These are phyloP conservation scores for Phytophthora syringae DNA, from an alignment of 352 stramenopile species.

Conservation along the genomic window DNA sequence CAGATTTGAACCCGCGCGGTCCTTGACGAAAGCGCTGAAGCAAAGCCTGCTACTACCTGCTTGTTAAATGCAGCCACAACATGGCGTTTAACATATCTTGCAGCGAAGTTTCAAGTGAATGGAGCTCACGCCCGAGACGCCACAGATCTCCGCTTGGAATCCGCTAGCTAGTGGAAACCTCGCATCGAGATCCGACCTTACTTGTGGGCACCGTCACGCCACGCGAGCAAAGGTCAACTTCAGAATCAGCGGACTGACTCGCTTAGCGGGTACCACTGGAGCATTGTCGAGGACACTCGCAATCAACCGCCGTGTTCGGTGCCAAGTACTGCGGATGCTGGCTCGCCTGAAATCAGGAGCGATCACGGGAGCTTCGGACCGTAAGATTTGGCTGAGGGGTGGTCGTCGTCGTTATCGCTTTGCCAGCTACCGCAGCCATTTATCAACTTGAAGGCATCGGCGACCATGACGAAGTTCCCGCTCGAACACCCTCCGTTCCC, in stretches of 20 bases:
- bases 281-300: conserved; percentile 11
- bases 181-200: conserved; percentile 13
- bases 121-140: background rate
- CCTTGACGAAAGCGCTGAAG: background rate
- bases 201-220: conserved; percentile 14
- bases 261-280: conserved; percentile 14
- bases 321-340: conserved; percentile 25
- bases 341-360: conserved; percentile 27
- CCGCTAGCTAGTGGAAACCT: conserved; percentile 26
- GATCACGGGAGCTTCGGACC: conserved; percentile 4
- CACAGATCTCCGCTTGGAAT: conserved; percentile 9
- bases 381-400: conserved; percentile 6
- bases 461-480: conserved; percentile 41
- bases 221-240: background rate
- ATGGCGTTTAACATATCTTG: conserved; percentile 19
- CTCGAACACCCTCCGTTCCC: conserved; percentile 39
- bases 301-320: conserved; percentile 7
- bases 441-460: conserved; percentile 20
- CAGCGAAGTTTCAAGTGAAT: conserved; percentile 14
- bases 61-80: too few relatives aligned
- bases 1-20: background rate
- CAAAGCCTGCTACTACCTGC: too few relatives aligned
- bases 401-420: background rate
- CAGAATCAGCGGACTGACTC: conserved; percentile 15
- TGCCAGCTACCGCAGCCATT: conserved; percentile 4